phyloP scores from a whole-genome alignment of 805 yeast genomes.

The Candida methanosorbosa region DNA sequence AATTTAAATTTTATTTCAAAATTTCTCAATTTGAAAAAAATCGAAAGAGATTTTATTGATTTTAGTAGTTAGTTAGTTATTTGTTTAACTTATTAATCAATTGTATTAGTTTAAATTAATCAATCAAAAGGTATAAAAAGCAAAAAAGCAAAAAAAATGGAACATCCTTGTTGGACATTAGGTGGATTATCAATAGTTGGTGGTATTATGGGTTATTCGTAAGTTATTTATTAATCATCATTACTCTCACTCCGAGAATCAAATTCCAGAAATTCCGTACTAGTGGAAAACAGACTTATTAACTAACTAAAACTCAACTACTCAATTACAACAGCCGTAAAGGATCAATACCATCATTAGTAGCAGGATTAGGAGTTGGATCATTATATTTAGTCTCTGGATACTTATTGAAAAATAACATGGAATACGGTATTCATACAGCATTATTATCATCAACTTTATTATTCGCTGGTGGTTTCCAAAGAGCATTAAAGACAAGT shows the following conservation, averaged over 20 bases:
- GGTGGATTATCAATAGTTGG: slow-evolving; percentile 22
- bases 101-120: background rate
- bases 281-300: no score
- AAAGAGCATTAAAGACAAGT: slow-evolving; percentile 48
- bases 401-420: slow-evolving; percentile 62
- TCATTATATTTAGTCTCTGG: slow-evolving; percentile 62
- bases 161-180: slow-evolving; percentile 20
- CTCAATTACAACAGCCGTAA: slow-evolving; percentile 31
- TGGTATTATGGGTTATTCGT: slow-evolving; percentile 22
- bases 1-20: slow-evolving; percentile 45
- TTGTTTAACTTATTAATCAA: background rate
- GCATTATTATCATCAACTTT: slow-evolving; percentile 67
- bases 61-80: background rate
- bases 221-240: no score
- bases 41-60: background rate
- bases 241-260: background rate
- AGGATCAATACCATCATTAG: slow-evolving; percentile 69
- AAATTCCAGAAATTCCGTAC: background rate
- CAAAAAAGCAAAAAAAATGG: slow-evolving; percentile 6
- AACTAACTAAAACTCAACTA: background rate
- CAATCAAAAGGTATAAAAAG: background rate
- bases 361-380: slow-evolving; percentile 63
- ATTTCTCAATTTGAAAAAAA: background rate
- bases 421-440: slow-evolving; percentile 72
- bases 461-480: slow-evolving; percentile 63